Percentiles rank a stretch among this genome's conserved stretches.
Conservation (phyloP, 73 alveolate species). For the Paramecium octaurelia region DNA sequence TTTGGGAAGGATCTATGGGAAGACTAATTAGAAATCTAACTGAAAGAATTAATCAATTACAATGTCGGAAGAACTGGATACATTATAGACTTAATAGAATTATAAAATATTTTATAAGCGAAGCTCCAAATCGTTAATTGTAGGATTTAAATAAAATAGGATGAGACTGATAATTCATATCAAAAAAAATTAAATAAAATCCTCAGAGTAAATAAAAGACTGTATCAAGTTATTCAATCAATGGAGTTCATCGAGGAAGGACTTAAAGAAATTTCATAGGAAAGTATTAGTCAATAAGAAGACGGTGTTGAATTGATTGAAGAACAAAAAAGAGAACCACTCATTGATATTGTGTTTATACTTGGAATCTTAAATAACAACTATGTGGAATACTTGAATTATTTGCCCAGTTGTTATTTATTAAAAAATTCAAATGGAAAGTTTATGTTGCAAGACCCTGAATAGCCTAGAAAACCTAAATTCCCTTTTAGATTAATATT, state of each 20-base stretch:
- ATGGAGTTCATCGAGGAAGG: background rate
- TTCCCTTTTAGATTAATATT: background rate
- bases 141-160: background rate
- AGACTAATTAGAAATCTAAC: background rate
- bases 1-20: background rate
- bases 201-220: background rate
- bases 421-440: background rate
- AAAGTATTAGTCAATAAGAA: background rate
- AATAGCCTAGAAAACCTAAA: background rate
- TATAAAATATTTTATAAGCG: background rate
- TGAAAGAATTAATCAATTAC: background rate
- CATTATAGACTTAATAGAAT: background rate
- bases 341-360: background rate
- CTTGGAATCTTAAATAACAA: background rate
- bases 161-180: background rate
- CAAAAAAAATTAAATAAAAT: background rate
- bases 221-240: background rate
- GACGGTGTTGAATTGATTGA: background rate
- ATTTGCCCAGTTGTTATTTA: background rate
- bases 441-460: background rate
- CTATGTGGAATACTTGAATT: background rate
- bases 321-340: background rate
- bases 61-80: slow-evolving; percentile 35
- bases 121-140: background rate
- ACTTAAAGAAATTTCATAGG: background rate